Conservation (phyloP, 768 basidiomycete genomes). For the Russula vinacea region DNA sequence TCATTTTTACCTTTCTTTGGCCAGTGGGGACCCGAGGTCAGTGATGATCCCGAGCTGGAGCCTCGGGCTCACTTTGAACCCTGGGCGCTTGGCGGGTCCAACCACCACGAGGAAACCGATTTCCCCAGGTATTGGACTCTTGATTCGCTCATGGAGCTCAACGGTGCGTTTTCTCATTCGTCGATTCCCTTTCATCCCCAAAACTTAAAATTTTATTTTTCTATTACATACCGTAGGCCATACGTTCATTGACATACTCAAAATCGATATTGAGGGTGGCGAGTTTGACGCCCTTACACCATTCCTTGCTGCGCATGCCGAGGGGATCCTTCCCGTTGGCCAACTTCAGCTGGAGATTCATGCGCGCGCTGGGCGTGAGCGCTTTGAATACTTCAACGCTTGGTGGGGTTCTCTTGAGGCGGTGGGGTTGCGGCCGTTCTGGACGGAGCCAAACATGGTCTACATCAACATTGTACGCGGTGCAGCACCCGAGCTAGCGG, state of each 20-base stretch:
- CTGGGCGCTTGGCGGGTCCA: slow-evolving; percentile 38
- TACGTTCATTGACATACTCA: slow-evolving; percentile 67
- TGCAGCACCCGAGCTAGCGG: slow-evolving; percentile 40
- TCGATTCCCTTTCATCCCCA: not conserved
- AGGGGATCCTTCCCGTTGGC: slow-evolving; percentile 54
- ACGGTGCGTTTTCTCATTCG: slow-evolving; percentile 47
- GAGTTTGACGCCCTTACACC: slow-evolving; percentile 54
- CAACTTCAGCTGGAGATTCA: slow-evolving; percentile 73
- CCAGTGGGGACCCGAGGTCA: slow-evolving; percentile 45
- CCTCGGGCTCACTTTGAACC: slow-evolving; percentile 44
- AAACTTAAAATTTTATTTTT: not conserved
- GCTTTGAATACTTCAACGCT: slow-evolving; percentile 50
- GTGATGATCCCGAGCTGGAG: slow-evolving; percentile 34
- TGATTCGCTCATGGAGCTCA: slow-evolving; percentile 57
- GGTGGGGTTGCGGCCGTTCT: slow-evolving; percentile 41
- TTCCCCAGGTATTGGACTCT: slow-evolving; percentile 58
- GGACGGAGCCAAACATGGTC: slow-evolving; percentile 55
- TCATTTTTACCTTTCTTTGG: not conserved
- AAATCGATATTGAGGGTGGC: slow-evolving; percentile 67
- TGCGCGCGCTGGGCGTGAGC: slow-evolving; percentile 33
- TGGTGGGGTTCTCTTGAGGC: slow-evolving; percentile 71
- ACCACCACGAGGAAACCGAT: slow-evolving; percentile 47
- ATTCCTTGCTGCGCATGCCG: slow-evolving; percentile 41
- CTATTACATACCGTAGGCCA: slow-evolving; percentile 49
- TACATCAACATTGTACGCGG: slow-evolving; percentile 43